Evolutionary conservation across 2,329 filamentous ascomycete genomes (phyloP), one percentile per base, ranked within the genome.

Genomic region (Arthrinium puccinioides): DNA sequence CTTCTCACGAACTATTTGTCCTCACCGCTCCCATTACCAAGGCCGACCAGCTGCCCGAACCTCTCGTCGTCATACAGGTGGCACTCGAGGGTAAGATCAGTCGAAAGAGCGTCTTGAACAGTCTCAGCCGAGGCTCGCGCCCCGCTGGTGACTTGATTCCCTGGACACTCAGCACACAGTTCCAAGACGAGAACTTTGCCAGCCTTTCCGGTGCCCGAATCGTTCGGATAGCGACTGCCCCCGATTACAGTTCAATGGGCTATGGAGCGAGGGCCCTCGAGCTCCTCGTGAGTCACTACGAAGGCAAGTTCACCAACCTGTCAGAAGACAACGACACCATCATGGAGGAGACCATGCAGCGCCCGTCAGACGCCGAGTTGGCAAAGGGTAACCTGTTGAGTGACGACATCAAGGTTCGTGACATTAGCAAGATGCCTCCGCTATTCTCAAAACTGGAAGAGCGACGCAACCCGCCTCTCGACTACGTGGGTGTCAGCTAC

Each of bases 141-240:
- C 87, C 90, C 2, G 81, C 86, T 26, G 92, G 92, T 52, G 92
- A 98, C 60, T 67, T 98, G 37, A 98, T 98, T 40, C 92, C 92
- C 1, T 98, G 92, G 92, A 75, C 97, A 21, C 86, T 98, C 44
- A 94, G 87, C 57, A 89, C 97, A 57, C 92, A 98, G 57, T 98
- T 95, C 67, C 92, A 97, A 56, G 92, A 98, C 52, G 87, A 94
- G 47, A 88, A 96, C 47, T 98, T 98, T 57, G 92, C 90, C 10
- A 82, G 85, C 27, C 72, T 98, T 1, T 97, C 90, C 11, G 94
- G 92, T 39, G 92, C 90, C 23, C 79, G 92, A 43, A 69, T 98
- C 32, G 90, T 98, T 13, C 80, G 92, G 33, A 97, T 98, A 52
- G 92, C 94, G 15, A 96, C 92, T 1, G 94, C 96, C 57, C 92